phyloP scores from a whole-genome alignment of 305 asterid species.

The Withania somnifera region DNA sequence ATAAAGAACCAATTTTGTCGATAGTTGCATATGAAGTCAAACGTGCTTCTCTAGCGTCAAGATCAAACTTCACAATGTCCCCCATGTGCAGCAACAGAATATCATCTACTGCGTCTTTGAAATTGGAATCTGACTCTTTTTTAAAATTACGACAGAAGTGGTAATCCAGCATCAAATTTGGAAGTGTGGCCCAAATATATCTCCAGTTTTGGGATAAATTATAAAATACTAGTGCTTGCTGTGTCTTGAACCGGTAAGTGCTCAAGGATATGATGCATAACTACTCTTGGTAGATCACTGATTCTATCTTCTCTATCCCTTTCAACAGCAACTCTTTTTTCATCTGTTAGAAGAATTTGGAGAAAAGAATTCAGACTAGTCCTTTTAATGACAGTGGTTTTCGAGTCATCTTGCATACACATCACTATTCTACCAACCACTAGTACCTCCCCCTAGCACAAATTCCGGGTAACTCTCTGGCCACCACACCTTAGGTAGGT shows the following conservation, averaged over 20 bases:
- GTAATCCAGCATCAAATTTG: neutral
- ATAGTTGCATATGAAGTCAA: neutral
- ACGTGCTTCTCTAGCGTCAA: neutral
- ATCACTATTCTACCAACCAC: too few species aligned
- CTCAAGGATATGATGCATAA: conserved; percentile 32
- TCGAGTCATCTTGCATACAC: too few species aligned
- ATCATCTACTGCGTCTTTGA: neutral
- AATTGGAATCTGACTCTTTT: neutral
- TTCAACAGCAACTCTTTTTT: neutral
- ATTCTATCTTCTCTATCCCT: conserved; percentile 14
- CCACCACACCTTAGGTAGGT: too few species aligned
- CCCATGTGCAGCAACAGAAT: conserved; percentile 8
- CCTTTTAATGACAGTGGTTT: too few species aligned
- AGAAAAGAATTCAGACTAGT: too few species aligned
- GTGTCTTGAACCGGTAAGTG: conserved; percentile 13
- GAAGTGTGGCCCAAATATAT: neutral
- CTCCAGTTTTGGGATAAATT: neutral
- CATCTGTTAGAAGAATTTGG: neutral
- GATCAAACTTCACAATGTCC: conserved; percentile 18
- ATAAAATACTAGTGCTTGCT: neutral
- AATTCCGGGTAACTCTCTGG: too few species aligned
- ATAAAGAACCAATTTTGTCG: neutral
- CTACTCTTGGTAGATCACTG: conserved; percentile 29
- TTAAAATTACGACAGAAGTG: neutral
- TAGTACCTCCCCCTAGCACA: too few species aligned